phyloP scores from a whole-genome alignment of 768 basidiomycete genomes.

The Macrolepiota dolichaula region DNA sequence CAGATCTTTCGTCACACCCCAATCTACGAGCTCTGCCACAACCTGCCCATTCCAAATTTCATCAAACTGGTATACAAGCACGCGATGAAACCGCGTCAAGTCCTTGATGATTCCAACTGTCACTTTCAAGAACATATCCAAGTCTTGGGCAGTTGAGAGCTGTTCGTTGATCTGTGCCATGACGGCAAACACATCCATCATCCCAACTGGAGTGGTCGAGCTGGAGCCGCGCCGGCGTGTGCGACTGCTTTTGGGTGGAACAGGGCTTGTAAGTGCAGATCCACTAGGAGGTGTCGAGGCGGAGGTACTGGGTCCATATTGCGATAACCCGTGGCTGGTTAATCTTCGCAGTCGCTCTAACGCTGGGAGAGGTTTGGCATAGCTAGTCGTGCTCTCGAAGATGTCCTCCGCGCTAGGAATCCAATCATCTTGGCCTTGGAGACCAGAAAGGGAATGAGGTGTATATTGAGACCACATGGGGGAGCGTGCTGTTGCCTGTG shows the following conservation, averaged over 20 bases:
- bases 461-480: not conserved
- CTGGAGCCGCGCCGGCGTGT: conserved; percentile 14
- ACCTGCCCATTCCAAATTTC: conserved; percentile 77
- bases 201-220: conserved; percentile 36
- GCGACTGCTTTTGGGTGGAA: conserved; percentile 11
- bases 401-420: conserved; percentile 53
- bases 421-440: conserved; percentile 31
- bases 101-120: conserved; percentile 72
- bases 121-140: conserved; percentile 69
- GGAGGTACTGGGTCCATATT: not conserved
- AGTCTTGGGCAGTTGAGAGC: conserved; percentile 57
- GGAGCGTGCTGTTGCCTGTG: conserved; percentile 1
- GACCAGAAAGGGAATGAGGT: conserved; percentile 11
- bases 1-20: conserved; percentile 68
- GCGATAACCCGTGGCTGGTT: conserved; percentile 18
- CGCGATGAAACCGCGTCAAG: conserved; percentile 77
- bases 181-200: conserved; percentile 80
- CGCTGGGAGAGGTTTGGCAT: conserved; percentile 65
- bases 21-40: conserved; percentile 78
- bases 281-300: not conserved
- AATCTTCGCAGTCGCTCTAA: conserved; percentile 63
- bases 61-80: conserved; percentile 81
- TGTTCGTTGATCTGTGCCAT: conserved; percentile 82
- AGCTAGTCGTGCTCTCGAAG: conserved; percentile 66
- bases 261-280: not conserved